Evolutionary conservation across 345 rosid genomes (phyloP).

Genomic region (Iberis pinnata): DNA sequence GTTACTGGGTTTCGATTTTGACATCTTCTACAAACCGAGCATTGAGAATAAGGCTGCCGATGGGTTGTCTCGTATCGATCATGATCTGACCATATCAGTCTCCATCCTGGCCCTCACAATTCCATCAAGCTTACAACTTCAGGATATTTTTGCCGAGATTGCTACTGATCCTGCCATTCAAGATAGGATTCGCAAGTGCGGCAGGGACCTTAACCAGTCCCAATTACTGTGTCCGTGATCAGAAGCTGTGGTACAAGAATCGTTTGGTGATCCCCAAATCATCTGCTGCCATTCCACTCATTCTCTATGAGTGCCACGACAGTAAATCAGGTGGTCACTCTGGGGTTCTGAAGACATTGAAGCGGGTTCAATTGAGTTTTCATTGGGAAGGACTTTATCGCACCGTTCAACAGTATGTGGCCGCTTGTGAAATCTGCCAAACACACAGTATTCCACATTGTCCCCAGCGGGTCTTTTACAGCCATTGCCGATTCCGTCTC

Average conservation of each 20-base stretch:
- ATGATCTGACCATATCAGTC: neutral
- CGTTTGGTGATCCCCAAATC: neutral
- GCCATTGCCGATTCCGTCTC: neutral
- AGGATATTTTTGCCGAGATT: neutral
- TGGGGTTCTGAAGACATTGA: neutral
- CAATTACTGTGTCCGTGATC: too few species aligned
- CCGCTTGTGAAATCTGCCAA: neutral
- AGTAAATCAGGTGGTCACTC: neutral
- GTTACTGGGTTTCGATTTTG: neutral
- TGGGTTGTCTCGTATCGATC: neutral
- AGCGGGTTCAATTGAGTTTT: neutral
- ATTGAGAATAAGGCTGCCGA: neutral
- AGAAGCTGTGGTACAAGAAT: neutral
- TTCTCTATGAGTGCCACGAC: neutral
- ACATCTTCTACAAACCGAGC: neutral
- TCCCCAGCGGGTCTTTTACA: neutral
- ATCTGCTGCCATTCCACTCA: neutral
- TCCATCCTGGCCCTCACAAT: neutral
- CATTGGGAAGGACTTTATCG: neutral
- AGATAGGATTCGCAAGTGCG: too few species aligned
- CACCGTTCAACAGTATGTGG: neutral
- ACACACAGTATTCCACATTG: neutral
- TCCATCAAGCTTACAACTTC: neutral
- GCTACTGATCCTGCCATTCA: too few species aligned
- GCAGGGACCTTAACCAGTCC: too few species aligned